phyloP scores from a whole-genome alignment of 164 flowering plant genomes.

The Piper longum region DNA sequence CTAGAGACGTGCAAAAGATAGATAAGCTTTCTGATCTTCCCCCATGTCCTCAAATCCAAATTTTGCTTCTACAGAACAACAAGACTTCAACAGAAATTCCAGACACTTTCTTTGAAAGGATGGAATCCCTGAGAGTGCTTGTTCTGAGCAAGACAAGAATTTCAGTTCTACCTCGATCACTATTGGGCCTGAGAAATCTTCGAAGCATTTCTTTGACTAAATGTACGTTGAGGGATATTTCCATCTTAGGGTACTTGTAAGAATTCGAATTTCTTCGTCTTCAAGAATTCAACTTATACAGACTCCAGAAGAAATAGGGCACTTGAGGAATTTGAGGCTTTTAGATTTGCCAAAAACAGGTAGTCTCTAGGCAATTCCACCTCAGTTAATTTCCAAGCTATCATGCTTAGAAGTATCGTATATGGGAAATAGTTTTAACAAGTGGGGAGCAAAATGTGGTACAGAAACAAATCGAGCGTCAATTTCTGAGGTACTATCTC shows the following conservation, averaged over 20 bases:
- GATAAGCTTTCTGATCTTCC: background rate
- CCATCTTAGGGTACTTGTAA: conserved; percentile 1
- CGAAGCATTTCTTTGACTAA: conserved; percentile 3
- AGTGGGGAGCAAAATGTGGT: conserved; percentile 1
- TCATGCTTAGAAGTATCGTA: conserved; percentile 5
- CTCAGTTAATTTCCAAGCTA: conserved; percentile 3
- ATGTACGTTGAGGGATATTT: background rate
- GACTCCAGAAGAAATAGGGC: conserved; percentile 1
- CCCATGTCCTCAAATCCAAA: conserved; percentile 4
- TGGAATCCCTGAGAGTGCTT: conserved; percentile 5
- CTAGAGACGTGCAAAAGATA: background rate
- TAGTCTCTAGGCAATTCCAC: background rate
- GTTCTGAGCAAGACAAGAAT: conserved; percentile 1
- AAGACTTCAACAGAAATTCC: background rate
- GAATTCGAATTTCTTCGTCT: conserved; percentile 2
- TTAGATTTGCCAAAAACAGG: conserved; percentile 1
- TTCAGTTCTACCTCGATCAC: conserved; percentile 1
- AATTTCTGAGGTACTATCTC: conserved; percentile 2
- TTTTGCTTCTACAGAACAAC: background rate
- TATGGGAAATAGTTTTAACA: conserved; percentile 2
- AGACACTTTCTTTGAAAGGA: conserved; percentile 4
- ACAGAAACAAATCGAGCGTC: background rate
- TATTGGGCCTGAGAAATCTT: conserved; percentile 3
- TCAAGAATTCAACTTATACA: background rate
- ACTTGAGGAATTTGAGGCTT: background rate